A percentile compares a stretch with the other conserved stretches of the same genome.
Conservation (phyloP, 257 asterid species). For the Paulownia fortunei region DNA sequence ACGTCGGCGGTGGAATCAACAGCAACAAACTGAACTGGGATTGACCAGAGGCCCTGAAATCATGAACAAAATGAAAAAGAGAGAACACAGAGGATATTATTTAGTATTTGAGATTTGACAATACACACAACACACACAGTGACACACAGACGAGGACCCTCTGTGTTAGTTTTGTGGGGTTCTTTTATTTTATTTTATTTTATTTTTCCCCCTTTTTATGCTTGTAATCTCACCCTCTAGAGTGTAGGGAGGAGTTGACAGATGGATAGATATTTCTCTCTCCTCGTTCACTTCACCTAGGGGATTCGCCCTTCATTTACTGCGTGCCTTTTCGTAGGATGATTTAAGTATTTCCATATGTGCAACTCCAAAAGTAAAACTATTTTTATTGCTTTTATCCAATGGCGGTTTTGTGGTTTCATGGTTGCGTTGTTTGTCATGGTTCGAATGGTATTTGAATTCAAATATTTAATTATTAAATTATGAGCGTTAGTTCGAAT, state of each 20-base stretch:
- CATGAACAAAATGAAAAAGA: slow-evolving; percentile 19
- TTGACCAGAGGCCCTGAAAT: slow-evolving; percentile 35
- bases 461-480: too few relatives aligned
- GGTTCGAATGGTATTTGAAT: too few relatives aligned
- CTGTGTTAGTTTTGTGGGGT: slow-evolving; percentile 28
- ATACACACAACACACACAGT: slow-evolving; percentile 14
- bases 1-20: slow-evolving; percentile 35
- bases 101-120: slow-evolving; percentile 30
- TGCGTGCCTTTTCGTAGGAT: slow-evolving; percentile 10
- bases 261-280: slow-evolving; percentile 34
- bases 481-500: too few relatives aligned
- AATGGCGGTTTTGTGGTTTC: not conserved
- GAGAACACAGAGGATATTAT: slow-evolving; percentile 6
- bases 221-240: slow-evolving; percentile 6
- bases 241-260: slow-evolving; percentile 7
- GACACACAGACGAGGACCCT: slow-evolving; percentile 24
- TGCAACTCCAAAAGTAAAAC: not conserved
- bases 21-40: not conserved
- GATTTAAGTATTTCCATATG: not conserved
- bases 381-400: not conserved
- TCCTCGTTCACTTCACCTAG: slow-evolving; percentile 43
- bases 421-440: too few relatives aligned
- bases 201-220: not conserved
- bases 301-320: slow-evolving; percentile 43
- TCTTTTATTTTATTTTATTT: not conserved